Evolutionary conservation across 1,139 yeast species (phyloP), one percentile per base, ranked within the genome.

Genomic region (Pichia cactophila): DNA sequence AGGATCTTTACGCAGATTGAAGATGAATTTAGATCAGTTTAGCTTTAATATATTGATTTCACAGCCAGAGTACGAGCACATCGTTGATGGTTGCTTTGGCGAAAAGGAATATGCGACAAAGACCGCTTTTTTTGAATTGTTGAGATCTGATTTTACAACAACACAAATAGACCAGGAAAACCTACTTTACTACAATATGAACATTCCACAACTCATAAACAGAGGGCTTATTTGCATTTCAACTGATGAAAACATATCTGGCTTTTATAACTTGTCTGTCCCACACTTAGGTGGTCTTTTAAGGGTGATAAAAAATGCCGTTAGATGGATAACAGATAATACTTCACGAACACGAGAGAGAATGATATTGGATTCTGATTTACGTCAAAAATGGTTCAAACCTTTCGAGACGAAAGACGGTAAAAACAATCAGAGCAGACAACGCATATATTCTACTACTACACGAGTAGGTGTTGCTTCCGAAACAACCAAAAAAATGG

Each of bases 201-300:
- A 41, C 36, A 43, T 36, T 20, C 38, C 50, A 8, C 20, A 26
- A 5, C 26, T 50, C 9, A 50, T 50, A 3, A 17, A 41, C 4
- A 35, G 41, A 28, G 50, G 50, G 2, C 26, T 50, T 9, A 47
- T 50, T 4, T 47, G 50, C 33, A 50, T 50, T n/a, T 42, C 50
- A 4, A 14, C 46, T 8, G 28, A 26, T 2, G n/a, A 33, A 12
- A 17, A 4, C 17, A 40, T n/a, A 31, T 28, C n/a, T 8, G 50
- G 50, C 1, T 26, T 47, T 55, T 75, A 78, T 61, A 69, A 75
- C 26, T 62, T 85, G 2, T 70, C 86, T 2, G 70, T 78, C 28
- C 94, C 94, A 0, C 76, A 74, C 53, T 73, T 83, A 59, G 94
- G 85, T 2, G 71, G 77, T 0, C 77, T 68, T 53, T 68, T 78